Percentiles rank a stretch among this genome's conserved stretches.
phyloP scores from a whole-genome alignment of 352 stramenopile genomes.

The Pythium apleroticum region DNA sequence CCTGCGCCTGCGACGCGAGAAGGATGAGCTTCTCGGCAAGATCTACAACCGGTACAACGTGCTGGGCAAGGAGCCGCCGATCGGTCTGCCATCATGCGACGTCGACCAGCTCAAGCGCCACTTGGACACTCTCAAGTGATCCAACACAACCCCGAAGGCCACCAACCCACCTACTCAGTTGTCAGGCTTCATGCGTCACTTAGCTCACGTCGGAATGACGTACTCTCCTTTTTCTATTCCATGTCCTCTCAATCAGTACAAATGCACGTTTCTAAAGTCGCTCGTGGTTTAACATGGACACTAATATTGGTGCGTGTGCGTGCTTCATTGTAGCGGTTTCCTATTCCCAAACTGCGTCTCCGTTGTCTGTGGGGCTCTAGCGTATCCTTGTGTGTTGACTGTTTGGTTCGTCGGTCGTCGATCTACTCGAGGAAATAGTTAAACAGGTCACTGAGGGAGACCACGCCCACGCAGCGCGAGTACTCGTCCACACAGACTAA shows the following conservation, averaged over 20 bases:
- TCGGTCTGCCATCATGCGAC: conserved; percentile 78
- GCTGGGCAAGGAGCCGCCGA: conserved; percentile 74
- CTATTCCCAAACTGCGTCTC: background rate
- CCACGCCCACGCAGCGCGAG: conserved; percentile 75
- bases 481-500: conserved; percentile 87
- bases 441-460: conserved; percentile 89
- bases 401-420: conserved; percentile 5
- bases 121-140: conserved; percentile 58
- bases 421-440: conserved; percentile 89
- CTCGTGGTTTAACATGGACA: background rate
- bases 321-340: background rate
- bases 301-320: background rate
- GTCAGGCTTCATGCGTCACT: background rate
- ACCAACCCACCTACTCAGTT: background rate
- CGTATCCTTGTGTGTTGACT: background rate
- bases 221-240: background rate
- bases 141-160: background rate
- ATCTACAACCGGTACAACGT: conserved; percentile 80
- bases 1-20: conserved; percentile 67
- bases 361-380: conserved; percentile 13
- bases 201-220: background rate
- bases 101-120: conserved; percentile 75
- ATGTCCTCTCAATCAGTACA: background rate
- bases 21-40: conserved; percentile 82
- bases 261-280: background rate